These are phyloP conservation scores for Marchantia polymorpha DNA, from an alignment of 225 moss, liverwort and hornwort species.

Conservation along the genomic window DNA sequence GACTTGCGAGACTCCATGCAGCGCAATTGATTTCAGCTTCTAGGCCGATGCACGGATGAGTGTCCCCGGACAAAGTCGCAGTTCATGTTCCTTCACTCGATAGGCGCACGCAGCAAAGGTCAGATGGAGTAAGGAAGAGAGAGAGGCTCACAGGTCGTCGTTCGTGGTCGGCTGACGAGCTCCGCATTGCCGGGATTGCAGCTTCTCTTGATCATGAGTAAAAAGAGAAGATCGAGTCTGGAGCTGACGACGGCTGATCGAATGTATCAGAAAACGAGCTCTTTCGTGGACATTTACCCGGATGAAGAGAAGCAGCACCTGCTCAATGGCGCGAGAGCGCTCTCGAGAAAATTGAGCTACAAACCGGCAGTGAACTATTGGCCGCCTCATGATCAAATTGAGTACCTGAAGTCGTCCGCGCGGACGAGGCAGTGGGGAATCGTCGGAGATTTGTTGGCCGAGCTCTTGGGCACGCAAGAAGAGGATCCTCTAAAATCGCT, in stretches of 20 bases:
- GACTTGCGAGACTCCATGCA: not conserved
- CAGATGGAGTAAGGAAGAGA: not conserved
- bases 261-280: not conserved
- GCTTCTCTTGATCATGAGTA: not conserved
- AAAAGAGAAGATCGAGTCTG: not conserved
- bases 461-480: not conserved
- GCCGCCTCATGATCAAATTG: not conserved
- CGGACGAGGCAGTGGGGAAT: not conserved
- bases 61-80: not conserved
- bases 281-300: not conserved
- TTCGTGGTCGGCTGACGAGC: not conserved
- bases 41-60: not conserved
- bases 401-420: not conserved
- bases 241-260: not conserved
- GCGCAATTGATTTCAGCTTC: not conserved
- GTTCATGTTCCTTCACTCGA: not conserved
- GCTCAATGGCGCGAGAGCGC: not conserved
- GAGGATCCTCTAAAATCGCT: constrained; percentile 6
- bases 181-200: not conserved
- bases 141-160: too few relatives aligned
- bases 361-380: not conserved
- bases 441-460: constrained; percentile 14
- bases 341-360: constrained; percentile 5
- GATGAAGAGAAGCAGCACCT: constrained; percentile 10
- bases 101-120: not conserved